Base-by-base conservation (phyloP, 768 basidiomycete species). In the Lactifluus piperatus region DNA sequence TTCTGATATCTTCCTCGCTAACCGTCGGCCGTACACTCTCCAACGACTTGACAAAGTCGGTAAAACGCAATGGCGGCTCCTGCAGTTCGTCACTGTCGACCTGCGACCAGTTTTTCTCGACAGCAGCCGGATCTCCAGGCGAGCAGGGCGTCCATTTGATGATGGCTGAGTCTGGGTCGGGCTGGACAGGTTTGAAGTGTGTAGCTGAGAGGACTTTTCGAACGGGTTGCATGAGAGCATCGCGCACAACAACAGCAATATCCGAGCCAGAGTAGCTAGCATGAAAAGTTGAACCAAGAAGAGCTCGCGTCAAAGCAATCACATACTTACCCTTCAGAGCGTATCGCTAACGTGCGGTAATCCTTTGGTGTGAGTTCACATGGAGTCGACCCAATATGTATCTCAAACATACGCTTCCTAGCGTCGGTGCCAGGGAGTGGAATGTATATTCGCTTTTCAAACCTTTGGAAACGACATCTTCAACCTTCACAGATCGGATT, bases 371-470 rank as follows among this genome's bases (percentile, higher is more conserved):
- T 73, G 11, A 98, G 80, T 63, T 90, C 79, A 69, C 91, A 93
- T 20, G 97, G 95, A 1, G 97, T 99, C 18, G 83, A 77, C 2
- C 97, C 97, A 48, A 98, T 81, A 67, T 99, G 94, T 45, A 99
- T 83, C 74, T 97, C 90, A 69, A 99, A 99, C 93, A 99, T 99
- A 29, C 84, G 85, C 71, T 84, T 80, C 46, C 97, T 81, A 13
- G 95, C 97, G 53, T 95, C 94, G 4, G 88, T 79, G 0, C 93
- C 93, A 10, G 97, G 97, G 20, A 98, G 83, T 30, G 97, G 97
- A 58, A 99, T 99, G 71, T 97, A 93, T 77, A 99, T 94, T 57
- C 97, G 85, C 73, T 97, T 97, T 73, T 98, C 94, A 64, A 98
- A 98, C 62, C 90, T 92, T 63, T 18, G 32, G 5, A 39, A 30